A percentile compares a stretch with the other conserved stretches of the same genome.
Conservation (phyloP, 106 monocot species). For the Acorus gramineus region DNA sequence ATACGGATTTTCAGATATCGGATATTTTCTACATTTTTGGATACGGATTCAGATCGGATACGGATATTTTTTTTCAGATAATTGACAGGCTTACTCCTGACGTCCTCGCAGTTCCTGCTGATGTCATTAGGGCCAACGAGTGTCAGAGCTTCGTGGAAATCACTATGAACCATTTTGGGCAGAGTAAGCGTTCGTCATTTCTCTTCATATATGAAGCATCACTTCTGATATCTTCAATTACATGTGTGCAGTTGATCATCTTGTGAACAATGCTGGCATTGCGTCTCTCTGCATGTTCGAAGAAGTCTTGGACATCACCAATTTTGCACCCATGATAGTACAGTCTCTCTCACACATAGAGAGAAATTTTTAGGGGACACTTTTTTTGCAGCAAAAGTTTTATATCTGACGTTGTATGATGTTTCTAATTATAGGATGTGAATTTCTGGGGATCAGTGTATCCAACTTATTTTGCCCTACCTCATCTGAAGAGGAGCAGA, state of each 20-base stretch:
- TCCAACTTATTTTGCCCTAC: conserved; percentile 68
- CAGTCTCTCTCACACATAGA: neutral
- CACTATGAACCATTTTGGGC: conserved; percentile 15
- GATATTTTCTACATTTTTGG: too few relatives aligned
- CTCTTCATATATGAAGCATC: too few relatives aligned
- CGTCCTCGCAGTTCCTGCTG: conserved; percentile 12
- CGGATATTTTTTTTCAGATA: too few relatives aligned
- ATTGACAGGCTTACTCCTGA: too few relatives aligned
- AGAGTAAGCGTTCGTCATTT: conserved; percentile 8
- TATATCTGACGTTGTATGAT: neutral
- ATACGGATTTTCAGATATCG: too few relatives aligned
- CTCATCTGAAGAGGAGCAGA: conserved; percentile 51
- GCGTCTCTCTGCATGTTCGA: conserved; percentile 32
- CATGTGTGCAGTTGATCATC: conserved; percentile 44
- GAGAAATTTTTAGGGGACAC: too few relatives aligned
- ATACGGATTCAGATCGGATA: too few relatives aligned
- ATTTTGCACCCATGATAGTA: conserved; percentile 37
- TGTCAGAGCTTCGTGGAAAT: conserved; percentile 18
- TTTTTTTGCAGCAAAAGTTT: neutral
- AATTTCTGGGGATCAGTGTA: conserved; percentile 87
- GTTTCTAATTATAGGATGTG: conserved; percentile 34
- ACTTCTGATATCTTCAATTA: too few relatives aligned
- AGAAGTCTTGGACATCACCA: conserved; percentile 26
- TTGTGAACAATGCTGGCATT: conserved; percentile 62
- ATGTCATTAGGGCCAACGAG: conserved; percentile 15